A percentile compares a stretch with the other conserved stretches of the same genome.
Conservation (phyloP, 768 basidiomycete genomes). For the Mycena haematopus region DNA sequence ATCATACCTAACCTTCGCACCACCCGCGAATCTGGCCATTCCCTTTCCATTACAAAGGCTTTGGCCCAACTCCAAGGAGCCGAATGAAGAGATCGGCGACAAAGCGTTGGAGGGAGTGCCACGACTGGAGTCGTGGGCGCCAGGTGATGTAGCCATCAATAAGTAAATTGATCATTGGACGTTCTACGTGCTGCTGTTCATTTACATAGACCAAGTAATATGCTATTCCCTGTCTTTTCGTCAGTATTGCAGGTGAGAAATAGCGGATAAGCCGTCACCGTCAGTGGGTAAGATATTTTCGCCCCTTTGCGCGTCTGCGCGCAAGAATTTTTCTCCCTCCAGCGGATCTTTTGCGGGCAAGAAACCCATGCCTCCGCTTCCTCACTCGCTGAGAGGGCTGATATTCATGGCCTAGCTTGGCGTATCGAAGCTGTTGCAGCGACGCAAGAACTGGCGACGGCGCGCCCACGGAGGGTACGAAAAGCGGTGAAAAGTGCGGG, state of each 20-base stretch:
- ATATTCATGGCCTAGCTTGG: constrained; percentile 85
- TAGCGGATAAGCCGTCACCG: constrained; percentile 14
- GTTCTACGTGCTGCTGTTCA: constrained; percentile 19
- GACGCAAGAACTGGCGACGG: constrained; percentile 47
- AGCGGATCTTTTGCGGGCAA: constrained; percentile 72
- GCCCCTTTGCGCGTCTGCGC: constrained; percentile 75
- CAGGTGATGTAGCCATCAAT: constrained; percentile 32
- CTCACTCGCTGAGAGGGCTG: constrained; percentile 95
- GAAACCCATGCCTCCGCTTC: constrained; percentile 92
- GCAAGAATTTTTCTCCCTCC: constrained; percentile 76
- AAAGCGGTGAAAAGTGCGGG: constrained; percentile 33
- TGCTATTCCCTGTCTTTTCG: not conserved
- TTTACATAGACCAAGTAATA: constrained; percentile 19
- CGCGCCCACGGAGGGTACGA: constrained; percentile 30
- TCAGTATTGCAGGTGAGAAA: constrained; percentile 3
- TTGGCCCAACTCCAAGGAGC: constrained; percentile 15
- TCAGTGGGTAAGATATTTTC: constrained; percentile 84
- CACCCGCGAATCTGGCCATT: constrained; percentile 24
- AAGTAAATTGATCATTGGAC: constrained; percentile 25
- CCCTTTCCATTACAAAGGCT: constrained; percentile 26
- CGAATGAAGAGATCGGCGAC: constrained; percentile 18
- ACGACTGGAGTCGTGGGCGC: constrained; percentile 29
- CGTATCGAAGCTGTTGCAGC: constrained; percentile 64
- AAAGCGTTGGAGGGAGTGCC: constrained; percentile 17
- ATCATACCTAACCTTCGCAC: constrained; percentile 40